Conservation (phyloP, 805 yeast species). For the Ogataea zsoltii region DNA sequence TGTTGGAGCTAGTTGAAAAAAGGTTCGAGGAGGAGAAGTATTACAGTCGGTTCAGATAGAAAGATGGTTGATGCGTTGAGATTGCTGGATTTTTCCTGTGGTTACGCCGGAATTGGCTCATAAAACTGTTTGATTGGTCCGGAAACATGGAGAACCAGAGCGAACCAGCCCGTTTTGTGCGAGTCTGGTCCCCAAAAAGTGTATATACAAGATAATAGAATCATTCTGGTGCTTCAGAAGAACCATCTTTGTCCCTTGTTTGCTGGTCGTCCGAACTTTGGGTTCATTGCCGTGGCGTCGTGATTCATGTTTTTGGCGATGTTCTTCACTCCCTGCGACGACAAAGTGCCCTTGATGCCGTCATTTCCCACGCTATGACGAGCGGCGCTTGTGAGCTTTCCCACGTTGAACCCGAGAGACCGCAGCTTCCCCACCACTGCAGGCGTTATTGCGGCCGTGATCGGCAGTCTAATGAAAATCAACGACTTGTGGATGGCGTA, state of each 20-base stretch:
- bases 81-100: too few relatives aligned
- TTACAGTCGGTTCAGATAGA: constrained; percentile 57
- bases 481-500: constrained; percentile 91
- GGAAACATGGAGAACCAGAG: too few relatives aligned
- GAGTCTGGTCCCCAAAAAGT: neutral
- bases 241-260: constrained; percentile 58
- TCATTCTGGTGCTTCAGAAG: constrained; percentile 35
- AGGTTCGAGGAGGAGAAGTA: constrained; percentile 76
- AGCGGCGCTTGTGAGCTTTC: constrained; percentile 44
- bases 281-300: constrained; percentile 42
- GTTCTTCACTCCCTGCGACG: constrained; percentile 24
- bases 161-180: too few relatives aligned
- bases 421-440: constrained; percentile 63
- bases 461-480: constrained; percentile 79
- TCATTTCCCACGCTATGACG: constrained; percentile 27
- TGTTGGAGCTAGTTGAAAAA: constrained; percentile 53
- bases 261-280: constrained; percentile 56
- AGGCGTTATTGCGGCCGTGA: constrained; percentile 93
- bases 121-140: too few relatives aligned
- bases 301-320: constrained; percentile 26
- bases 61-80: too few relatives aligned
- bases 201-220: constrained; percentile 9
- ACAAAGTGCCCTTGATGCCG: constrained; percentile 28
- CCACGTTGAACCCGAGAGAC: constrained; percentile 79
- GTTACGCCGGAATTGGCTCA: too few relatives aligned